Evolutionary conservation across 1,284 basidiomycete genomes (phyloP), one percentile per base, ranked within the genome.

Genomic region (Marasmius fiardii): DNA sequence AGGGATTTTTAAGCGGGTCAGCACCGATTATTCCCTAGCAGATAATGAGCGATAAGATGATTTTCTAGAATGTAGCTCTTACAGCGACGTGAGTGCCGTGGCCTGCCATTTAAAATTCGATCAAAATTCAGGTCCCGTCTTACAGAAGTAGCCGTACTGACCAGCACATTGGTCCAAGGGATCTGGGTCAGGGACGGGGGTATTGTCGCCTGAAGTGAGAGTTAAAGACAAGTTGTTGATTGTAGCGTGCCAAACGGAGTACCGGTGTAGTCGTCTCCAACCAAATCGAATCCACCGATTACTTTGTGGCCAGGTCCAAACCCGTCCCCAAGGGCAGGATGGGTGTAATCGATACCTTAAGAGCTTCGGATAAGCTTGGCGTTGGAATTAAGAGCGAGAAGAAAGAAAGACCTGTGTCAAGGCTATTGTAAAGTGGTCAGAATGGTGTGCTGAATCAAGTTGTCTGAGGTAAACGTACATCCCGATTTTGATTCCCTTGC

Each of bases 301-400:
- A 86, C 72, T 66, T 87, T 87, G 67, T 79, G 75, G 18, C 81
- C 82, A 1, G 78, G 68, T 5, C 85, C 86, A 60, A 87, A 80
- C 33, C 76, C 83, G 12, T 80, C 83, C 35, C 83, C 88, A 53
- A 91, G 81, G 14, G 73, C 70, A 7, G 84, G 83, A 63, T 86
- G 82, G 2, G 78, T 85, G 65, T 82, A 85, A 64, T 85, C 83
- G 54, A 80, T 71, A 16, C 58, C 58, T 59, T 43, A 24, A 18
- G 34, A 43, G 35, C 18, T 21, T 11, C 7, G 16, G 3, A 12
- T 16, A 5, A 43, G 14, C 16, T 11, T 3, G 24, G 10, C 24
- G 6, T 41, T 20, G 7, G 5, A n/a, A 16, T 16, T 18, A n/a
- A 8, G 23, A 31, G 48, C 14, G 44, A 51, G 21, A 12, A 10